Percentiles rank a stretch among this genome's conserved stretches.
phyloP scores from a whole-genome alignment of 2,329 filamentous ascomycete species.

The Verticillium dahliae region DNA sequence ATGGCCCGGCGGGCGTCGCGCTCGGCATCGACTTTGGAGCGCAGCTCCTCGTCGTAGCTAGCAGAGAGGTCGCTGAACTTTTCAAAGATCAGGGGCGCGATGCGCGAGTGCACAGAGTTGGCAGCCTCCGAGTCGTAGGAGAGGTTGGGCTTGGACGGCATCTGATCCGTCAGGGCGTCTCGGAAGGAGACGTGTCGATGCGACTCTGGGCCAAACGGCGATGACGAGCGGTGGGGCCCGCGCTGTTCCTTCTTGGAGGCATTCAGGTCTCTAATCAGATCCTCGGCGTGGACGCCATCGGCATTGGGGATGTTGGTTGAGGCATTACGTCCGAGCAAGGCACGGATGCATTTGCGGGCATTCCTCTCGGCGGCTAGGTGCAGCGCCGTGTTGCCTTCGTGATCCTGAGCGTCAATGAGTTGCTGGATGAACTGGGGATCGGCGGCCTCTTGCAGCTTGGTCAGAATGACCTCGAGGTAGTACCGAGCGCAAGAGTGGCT shows the following conservation, averaged over 20 bases:
- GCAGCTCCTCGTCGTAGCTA: constrained; percentile 68
- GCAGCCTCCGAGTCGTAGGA: constrained; percentile 57
- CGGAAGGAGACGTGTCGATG: constrained; percentile 48
- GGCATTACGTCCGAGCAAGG: constrained; percentile 72
- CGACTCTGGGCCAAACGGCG: constrained; percentile 57
- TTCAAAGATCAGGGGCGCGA: constrained; percentile 62
- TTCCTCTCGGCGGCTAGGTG: constrained; percentile 72
- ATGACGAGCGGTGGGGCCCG: constrained; percentile 69
- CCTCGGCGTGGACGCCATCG: constrained; percentile 76
- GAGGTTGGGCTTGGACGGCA: constrained; percentile 28
- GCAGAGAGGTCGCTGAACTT: constrained; percentile 65
- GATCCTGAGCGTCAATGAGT: constrained; percentile 75
- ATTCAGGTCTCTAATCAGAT: constrained; percentile 73
- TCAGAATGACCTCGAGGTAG: constrained; percentile 86
- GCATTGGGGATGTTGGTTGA: constrained; percentile 76
- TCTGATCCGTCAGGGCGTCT: constrained; percentile 37
- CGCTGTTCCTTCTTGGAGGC: constrained; percentile 59
- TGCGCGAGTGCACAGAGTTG: constrained; percentile 61
- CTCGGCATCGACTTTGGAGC: constrained; percentile 65
- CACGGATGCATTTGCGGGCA: constrained; percentile 82
- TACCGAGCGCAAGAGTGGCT: constrained; percentile 88
- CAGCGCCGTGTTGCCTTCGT: constrained; percentile 81
- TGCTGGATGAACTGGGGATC: constrained; percentile 70
- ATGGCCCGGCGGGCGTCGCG: constrained; percentile 61
- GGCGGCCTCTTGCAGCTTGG: constrained; percentile 74